A percentile compares a stretch with the other conserved stretches of the same genome.
Conservation (phyloP, 441 rosid species). For the Pelargonium cotyledonis region DNA sequence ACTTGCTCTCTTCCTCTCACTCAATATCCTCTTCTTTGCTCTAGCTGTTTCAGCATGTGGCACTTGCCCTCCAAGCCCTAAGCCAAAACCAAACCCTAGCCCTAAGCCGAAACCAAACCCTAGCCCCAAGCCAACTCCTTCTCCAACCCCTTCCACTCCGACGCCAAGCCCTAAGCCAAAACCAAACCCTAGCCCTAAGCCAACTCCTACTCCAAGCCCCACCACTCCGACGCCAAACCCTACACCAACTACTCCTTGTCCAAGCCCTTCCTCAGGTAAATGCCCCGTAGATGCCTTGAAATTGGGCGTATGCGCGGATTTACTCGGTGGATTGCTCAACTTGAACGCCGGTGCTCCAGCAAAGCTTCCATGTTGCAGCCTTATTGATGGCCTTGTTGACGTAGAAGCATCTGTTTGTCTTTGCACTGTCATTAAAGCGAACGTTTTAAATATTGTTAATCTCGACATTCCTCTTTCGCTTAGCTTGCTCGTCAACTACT, state of each 20-base stretch:
- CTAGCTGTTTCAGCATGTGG: not conserved
- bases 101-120: not conserved
- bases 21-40: not conserved
- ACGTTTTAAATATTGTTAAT: conserved; percentile 28
- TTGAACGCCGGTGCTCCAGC: conserved; percentile 46
- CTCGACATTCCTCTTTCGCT: conserved; percentile 38
- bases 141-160: not conserved
- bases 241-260: not conserved
- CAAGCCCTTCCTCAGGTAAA: not conserved
- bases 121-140: not conserved
- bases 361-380: conserved; percentile 45
- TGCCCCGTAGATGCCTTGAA: conserved; percentile 66
- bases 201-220: not conserved
- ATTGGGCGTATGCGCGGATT: conserved; percentile 50
- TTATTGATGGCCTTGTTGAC: conserved; percentile 42
- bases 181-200: not conserved
- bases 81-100: not conserved
- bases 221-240: not conserved
- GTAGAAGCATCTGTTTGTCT: conserved; percentile 51
- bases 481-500: conserved; percentile 36
- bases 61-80: not conserved
- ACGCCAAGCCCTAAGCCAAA: not conserved
- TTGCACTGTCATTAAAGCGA: conserved; percentile 16
- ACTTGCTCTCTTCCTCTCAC: not conserved
- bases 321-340: conserved; percentile 37